phyloP scores from a whole-genome alignment of 192 early-diverging fungal species.

The Linnemannia exigua region DNA sequence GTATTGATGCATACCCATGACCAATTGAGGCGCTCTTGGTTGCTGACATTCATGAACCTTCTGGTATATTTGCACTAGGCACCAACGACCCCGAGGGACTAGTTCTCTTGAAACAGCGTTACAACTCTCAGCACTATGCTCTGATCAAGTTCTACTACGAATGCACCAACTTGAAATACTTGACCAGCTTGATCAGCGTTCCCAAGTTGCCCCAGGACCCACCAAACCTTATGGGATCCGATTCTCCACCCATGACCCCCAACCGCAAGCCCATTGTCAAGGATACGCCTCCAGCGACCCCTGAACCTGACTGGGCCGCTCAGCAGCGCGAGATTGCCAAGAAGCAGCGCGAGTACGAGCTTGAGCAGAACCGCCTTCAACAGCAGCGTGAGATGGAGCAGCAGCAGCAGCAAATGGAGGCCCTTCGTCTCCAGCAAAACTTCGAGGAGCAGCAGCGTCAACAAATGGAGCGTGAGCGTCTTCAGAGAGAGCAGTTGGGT shows the following conservation, averaged over 20 bases:
- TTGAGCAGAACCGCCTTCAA: conserved; percentile 73
- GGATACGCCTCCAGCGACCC: conserved; percentile 36
- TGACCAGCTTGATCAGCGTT: conserved; percentile 94
- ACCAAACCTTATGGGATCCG: conserved; percentile 85
- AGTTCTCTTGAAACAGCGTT: conserved; percentile 87
- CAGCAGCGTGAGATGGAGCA: conserved; percentile 72
- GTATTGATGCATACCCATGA: too few relatives aligned
- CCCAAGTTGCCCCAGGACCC: conserved; percentile 87
- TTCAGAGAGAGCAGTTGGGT: conserved; percentile 80
- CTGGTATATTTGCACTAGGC: conserved; percentile 11
- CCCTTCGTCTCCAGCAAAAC: conserved; percentile 76
- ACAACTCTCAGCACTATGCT: conserved; percentile 88
- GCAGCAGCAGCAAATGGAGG: conserved; percentile 66
- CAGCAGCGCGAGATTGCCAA: conserved; percentile 77
- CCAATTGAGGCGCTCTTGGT: background rate
- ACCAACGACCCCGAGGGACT: conserved; percentile 86
- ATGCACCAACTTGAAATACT: conserved; percentile 88
- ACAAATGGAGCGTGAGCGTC: conserved; percentile 79
- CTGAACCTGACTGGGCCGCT: conserved; percentile 65
- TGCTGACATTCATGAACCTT: background rate
- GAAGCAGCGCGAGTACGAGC: conserved; percentile 70
- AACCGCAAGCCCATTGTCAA: conserved; percentile 57
- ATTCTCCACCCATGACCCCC: conserved; percentile 72
- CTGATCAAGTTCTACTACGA: conserved; percentile 94
- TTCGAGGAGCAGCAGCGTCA: conserved; percentile 84